Evolutionary conservation across 495 filamentous ascomycete species (phyloP).

Genomic region (Penicillium manginii): DNA sequence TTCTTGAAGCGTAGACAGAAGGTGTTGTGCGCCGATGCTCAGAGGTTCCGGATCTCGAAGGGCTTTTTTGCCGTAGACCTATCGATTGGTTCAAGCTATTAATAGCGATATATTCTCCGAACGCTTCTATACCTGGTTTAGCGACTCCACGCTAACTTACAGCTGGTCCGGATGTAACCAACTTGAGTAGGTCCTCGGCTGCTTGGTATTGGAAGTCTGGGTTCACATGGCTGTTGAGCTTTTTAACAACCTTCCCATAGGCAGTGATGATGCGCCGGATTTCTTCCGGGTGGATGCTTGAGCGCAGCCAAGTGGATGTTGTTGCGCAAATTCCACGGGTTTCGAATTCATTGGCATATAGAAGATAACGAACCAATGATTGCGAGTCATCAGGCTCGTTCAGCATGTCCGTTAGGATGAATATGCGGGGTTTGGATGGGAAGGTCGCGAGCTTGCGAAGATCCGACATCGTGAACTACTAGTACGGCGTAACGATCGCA

Average conservation of each 20-base stretch:
- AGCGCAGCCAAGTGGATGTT: slow-evolving; percentile 46
- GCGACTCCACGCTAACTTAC: slow-evolving; percentile 4
- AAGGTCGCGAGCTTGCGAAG: slow-evolving; percentile 3
- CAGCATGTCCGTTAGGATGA: slow-evolving; percentile 49
- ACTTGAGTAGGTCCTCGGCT: slow-evolving; percentile 30
- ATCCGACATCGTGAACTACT: neutral
- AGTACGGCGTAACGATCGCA: neutral
- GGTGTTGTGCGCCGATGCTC: neutral
- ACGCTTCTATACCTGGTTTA: neutral
- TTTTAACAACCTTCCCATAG: slow-evolving; percentile 44
- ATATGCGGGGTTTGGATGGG: slow-evolving; percentile 39
- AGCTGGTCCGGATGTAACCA: slow-evolving; percentile 36
- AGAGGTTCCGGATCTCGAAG: neutral
- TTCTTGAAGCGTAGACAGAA: neutral
- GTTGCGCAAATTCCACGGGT: slow-evolving; percentile 44
- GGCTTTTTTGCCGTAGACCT: slow-evolving; percentile 5
- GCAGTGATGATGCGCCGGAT: slow-evolving; percentile 45
- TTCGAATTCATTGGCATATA: slow-evolving; percentile 48
- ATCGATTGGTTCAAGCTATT: neutral
- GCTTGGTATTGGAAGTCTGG: slow-evolving; percentile 36
- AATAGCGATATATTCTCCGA: neutral
- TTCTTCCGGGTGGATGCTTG: slow-evolving; percentile 36
- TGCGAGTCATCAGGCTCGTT: slow-evolving; percentile 51
- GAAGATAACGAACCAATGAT: slow-evolving; percentile 44
- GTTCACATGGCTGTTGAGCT: slow-evolving; percentile 45